Conservation (phyloP, 441 rosid genomes). For the Rhodomyrtus psidioides region DNA sequence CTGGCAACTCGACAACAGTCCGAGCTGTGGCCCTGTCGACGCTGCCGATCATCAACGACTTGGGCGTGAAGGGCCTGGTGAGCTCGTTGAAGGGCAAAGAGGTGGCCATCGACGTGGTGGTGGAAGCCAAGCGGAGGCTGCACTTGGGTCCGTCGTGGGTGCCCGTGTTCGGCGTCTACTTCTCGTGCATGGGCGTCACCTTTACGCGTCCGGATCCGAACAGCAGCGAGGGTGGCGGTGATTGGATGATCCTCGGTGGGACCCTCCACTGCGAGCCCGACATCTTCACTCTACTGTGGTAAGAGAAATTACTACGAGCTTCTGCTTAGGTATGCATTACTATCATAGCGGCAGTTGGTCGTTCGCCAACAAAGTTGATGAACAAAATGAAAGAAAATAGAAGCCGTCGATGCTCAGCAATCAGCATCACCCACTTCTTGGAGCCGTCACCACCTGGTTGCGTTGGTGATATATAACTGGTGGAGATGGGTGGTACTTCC, state of each 20-base stretch:
- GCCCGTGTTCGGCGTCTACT: neutral
- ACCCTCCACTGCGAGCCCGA: neutral
- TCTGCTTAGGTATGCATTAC: neutral
- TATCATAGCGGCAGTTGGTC: rapidly evolving
- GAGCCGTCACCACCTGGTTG: neutral
- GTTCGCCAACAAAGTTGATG: too few species aligned
- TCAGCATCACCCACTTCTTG: neutral
- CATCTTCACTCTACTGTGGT: neutral
- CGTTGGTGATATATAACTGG: neutral
- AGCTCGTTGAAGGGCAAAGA: neutral
- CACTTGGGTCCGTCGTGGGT: neutral
- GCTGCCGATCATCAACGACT: neutral
- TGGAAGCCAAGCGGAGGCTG: neutral
- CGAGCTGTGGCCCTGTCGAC: neutral
- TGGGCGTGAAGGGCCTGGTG: neutral
- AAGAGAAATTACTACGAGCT: neutral
- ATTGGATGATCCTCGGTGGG: neutral
- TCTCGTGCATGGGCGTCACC: neutral
- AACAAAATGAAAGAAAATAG: too few species aligned
- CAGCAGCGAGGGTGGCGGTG: rapidly evolving
- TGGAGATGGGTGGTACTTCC: neutral
- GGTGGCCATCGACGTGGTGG: neutral
- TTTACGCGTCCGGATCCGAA: neutral
- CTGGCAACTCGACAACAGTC: neutral
- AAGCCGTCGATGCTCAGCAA: neutral